These are phyloP conservation scores for Teratosphaeria nubilosa DNA, from an alignment of 2,329 filamentous ascomycete genomes.

Conservation along the genomic window DNA sequence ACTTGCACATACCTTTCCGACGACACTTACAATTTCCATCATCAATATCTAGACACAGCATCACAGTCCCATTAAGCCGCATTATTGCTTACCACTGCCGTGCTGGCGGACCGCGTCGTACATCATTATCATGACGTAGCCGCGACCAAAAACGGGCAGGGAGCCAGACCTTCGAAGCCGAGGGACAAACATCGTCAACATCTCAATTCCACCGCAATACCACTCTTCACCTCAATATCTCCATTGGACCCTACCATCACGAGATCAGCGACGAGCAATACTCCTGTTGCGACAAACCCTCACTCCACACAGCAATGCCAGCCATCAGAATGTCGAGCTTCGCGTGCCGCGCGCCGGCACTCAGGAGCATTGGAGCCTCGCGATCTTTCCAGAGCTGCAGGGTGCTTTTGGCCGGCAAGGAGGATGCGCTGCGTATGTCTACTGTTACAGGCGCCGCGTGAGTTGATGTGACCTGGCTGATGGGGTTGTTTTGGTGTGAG, in stretches of 20 bases:
- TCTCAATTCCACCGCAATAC: neutral
- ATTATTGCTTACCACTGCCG: neutral
- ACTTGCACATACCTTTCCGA: too few species aligned
- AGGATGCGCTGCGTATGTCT: conserved; percentile 33
- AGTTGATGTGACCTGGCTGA: neutral
- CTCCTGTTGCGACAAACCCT: neutral
- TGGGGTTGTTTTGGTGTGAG: neutral
- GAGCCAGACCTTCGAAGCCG: neutral
- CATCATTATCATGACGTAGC: neutral
- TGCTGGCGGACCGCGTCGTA: neutral
- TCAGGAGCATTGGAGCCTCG: conserved; percentile 15
- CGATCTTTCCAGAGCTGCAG: conserved; percentile 30
- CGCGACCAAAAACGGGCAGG: neutral
- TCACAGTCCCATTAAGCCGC: too few species aligned
- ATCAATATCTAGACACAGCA: too few species aligned
- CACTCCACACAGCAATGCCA: conserved; percentile 3
- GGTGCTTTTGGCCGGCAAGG: conserved; percentile 32
- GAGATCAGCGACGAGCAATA: neutral
- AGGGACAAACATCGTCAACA: neutral
- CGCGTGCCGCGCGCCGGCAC: conserved; percentile 20
- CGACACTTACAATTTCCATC: too few species aligned
- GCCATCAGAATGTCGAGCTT: conserved; percentile 9
- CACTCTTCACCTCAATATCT: neutral
- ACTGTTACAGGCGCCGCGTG: neutral
- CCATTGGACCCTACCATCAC: neutral